These are phyloP conservation scores for Globisporangium echinulatum DNA, from an alignment of 352 stramenopile genomes.

Conservation along the genomic window DNA sequence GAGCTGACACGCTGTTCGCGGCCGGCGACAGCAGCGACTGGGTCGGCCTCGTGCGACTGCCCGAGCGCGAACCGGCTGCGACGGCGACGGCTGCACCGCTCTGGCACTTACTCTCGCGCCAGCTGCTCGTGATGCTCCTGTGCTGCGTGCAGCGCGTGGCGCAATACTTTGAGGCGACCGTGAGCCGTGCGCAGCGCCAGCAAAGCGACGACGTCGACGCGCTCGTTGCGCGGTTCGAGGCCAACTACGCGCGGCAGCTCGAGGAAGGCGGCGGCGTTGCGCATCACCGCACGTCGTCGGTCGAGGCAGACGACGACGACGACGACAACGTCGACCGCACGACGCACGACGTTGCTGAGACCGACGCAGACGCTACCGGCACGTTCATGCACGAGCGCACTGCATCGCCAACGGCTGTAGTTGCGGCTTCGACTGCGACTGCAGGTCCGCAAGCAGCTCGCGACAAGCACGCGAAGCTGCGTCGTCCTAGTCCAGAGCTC, in stretches of 20 bases:
- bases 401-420: too few species aligned
- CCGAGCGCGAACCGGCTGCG: slow-evolving; percentile 30
- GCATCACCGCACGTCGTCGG: slow-evolving; percentile 41
- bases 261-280: slow-evolving; percentile 28
- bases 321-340: slow-evolving; percentile 40
- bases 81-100: slow-evolving; percentile 21
- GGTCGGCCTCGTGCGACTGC: slow-evolving; percentile 43
- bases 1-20: slow-evolving; percentile 28
- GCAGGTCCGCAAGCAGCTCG: background rate
- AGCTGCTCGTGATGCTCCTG: slow-evolving; percentile 69
- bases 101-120: slow-evolving; percentile 43
- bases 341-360: slow-evolving; percentile 21
- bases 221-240: slow-evolving; percentile 35
- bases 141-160: slow-evolving; percentile 65
- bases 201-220: slow-evolving; percentile 31
- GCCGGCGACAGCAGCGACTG: slow-evolving; percentile 48
- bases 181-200: slow-evolving; percentile 23
- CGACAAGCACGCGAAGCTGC: background rate
- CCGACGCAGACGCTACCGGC: slow-evolving; percentile 8
- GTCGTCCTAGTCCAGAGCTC: background rate
- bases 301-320: slow-evolving; percentile 45
- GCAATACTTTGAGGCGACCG: slow-evolving; percentile 62
- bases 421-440: background rate
- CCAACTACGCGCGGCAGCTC: slow-evolving; percentile 35
- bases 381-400: slow-evolving; percentile 3